Percentiles rank a stretch among this genome's conserved stretches.
Conservation (phyloP, 75 land plant genomes). For the Picea sitchensis region DNA sequence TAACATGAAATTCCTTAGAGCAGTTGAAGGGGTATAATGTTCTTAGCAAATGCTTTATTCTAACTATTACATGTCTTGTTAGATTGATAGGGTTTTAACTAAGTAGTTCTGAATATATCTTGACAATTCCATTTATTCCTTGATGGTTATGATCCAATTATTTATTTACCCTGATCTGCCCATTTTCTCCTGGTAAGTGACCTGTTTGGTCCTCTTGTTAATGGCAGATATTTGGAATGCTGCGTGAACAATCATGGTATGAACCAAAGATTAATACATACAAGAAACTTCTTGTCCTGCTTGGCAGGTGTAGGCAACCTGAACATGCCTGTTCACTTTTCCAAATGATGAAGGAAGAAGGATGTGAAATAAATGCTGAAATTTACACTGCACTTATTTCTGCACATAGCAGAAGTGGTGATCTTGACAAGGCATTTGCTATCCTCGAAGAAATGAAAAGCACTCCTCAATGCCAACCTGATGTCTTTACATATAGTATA, state of each 20-base stretch:
- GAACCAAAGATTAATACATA: slow-evolving; percentile 74
- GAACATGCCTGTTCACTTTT: slow-evolving; percentile 56
- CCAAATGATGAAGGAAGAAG: slow-evolving; percentile 68
- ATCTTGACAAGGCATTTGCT: slow-evolving; percentile 60
- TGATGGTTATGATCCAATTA: neutral
- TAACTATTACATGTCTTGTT: no score
- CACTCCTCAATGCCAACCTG: slow-evolving; percentile 72
- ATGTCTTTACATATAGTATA: slow-evolving; percentile 68
- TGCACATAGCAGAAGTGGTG: slow-evolving; percentile 60
- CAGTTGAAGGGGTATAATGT: no score
- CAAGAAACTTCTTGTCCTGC: slow-evolving; percentile 75
- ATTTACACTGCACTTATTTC: slow-evolving; percentile 80
- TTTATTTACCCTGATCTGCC: neutral
- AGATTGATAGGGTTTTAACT: no score
- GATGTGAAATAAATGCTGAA: slow-evolving; percentile 47
- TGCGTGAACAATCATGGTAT: slow-evolving; percentile 80
- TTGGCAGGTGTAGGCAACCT: slow-evolving; percentile 76
- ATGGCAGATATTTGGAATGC: slow-evolving; percentile 85
- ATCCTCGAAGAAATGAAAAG: slow-evolving; percentile 65
- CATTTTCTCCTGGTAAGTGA: neutral
- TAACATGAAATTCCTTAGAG: no score
- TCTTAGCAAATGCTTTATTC: no score
- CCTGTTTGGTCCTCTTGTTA: neutral
- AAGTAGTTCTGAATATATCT: no score
- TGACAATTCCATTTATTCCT: neutral